Base-by-base conservation (phyloP, 371 early-diverging fungal species). In the Cokeromyces recurvatus region DNA sequence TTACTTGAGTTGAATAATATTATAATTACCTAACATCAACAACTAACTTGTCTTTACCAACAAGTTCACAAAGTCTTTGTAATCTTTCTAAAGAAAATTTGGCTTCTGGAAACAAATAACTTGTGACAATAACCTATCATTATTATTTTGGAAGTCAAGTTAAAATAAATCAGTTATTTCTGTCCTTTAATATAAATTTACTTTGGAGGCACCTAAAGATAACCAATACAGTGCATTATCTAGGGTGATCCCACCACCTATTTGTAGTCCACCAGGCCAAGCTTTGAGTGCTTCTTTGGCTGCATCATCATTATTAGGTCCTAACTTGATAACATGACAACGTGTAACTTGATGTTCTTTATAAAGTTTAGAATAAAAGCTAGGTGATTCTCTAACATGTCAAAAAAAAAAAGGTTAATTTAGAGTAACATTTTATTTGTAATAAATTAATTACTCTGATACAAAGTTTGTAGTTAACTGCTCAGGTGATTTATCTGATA, bases 241-340 rank as follows among this genome's bases (percentile, higher is more conserved):
- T 0, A 77, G 46, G 0, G 77, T 89, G 47, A 98, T 94, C 22
- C 97, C 96, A n/a, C 98, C 98, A 41, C 97, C 98, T 6, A 96
- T 64, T 59, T 96, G 97, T 36, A 98, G 71, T 7, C 85, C 86
- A 19, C 68, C 64, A 10, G 94, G 96, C 94, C 95, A 96, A 11
- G 86, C 77, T 7, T 49, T 57, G 27, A 96, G 76, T 2, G 95
- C 94, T 35, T 85, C 87, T 45, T 59, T 73, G 1, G 95, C 94
- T 7, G 96, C 95, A 3, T 78, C 74, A 37, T 92, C 92, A 66
- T 96, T 95, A 41, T 80, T 80, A 6, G 90, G 79, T 0, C 96
- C 97, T 2, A 96, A 84, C 66, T 91, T 94, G 58, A 98, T 96
- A 15, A 95, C 86, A 75, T 98, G 98, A 15, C 89, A 94, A 5